Evolutionary conservation across 805 yeast species (phyloP).

Genomic region (Kodamaea hsintzibuensis): DNA sequence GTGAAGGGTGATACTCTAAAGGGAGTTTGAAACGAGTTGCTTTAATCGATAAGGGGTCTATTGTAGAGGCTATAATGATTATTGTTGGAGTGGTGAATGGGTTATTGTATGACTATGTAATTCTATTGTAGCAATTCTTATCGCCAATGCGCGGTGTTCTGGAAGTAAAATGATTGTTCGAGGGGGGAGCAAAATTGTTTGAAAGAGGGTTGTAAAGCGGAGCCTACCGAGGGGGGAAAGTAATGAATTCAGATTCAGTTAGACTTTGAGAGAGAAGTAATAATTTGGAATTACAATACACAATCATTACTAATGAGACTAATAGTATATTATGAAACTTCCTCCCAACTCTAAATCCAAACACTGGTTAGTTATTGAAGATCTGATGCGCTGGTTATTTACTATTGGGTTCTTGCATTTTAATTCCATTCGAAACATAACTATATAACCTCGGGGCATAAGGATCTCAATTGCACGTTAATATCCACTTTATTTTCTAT

Average conservation of each 20-base stretch:
- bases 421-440: neutral
- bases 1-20: neutral
- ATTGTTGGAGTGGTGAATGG: neutral
- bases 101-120: neutral
- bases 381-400: no score
- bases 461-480: neutral
- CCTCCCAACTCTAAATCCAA: no score
- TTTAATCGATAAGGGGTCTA: neutral
- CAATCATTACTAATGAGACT: no score
- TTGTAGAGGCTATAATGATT: neutral
- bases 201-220: no score
- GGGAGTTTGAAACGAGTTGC: neutral
- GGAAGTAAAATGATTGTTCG: neutral
- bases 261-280: no score
- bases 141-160: neutral
- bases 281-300: no score
- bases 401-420: no score
- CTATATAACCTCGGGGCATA: neutral
- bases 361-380: no score
- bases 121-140: neutral
- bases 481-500: neutral
- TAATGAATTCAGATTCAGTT: no score
- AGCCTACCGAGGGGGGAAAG: no score
- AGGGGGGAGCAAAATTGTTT: no score
- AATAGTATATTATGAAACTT: no score